Evolutionary conservation across 495 filamentous ascomycete species (phyloP).

Genomic region (Cercophora sp.): DNA sequence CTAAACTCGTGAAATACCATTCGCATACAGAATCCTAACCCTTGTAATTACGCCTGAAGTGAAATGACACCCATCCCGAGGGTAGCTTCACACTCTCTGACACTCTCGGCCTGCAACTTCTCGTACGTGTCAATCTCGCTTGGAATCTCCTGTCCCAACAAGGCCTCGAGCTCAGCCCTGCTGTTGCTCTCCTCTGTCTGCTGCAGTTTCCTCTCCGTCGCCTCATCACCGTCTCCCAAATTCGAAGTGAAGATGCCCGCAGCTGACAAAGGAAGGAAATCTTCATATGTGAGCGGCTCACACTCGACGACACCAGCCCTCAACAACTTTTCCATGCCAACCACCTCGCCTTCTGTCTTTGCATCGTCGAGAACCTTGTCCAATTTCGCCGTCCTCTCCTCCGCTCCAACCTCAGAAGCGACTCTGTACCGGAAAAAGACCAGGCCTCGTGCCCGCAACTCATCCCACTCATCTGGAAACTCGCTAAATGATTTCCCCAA

Average conservation of each 20-base stretch:
- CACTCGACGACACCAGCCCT: slow-evolving; percentile 20
- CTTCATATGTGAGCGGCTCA: slow-evolving; percentile 41
- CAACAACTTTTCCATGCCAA: slow-evolving; percentile 24
- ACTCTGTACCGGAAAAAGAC: slow-evolving; percentile 33
- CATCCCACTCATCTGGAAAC: not conserved
- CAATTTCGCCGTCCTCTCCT: no score
- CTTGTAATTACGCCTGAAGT: no score
- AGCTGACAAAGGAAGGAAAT: slow-evolving; percentile 42
- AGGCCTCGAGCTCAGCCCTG: slow-evolving; percentile 4
- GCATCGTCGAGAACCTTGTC: no score
- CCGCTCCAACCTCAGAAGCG: not conserved
- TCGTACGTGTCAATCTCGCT: slow-evolving; percentile 12
- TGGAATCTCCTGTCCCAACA: slow-evolving; percentile 6
- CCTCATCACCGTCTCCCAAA: slow-evolving; percentile 17
- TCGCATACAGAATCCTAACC: no score
- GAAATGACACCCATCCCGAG: slow-evolving; percentile 7
- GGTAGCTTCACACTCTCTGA: slow-evolving; percentile 1
- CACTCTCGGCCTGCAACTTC: slow-evolving; percentile 6
- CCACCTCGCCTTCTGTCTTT: no score
- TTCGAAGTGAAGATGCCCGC: slow-evolving; percentile 44
- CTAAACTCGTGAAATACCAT: no score
- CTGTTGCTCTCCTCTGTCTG: not conserved
- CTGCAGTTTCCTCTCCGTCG: not conserved
- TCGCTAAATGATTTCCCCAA: not conserved
- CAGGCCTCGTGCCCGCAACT: slow-evolving; percentile 25